Percentiles rank a stretch among this genome's conserved stretches.
Conservation (phyloP, 371 early-diverging fungal genomes). For the Lichtheimia hyalospora region DNA sequence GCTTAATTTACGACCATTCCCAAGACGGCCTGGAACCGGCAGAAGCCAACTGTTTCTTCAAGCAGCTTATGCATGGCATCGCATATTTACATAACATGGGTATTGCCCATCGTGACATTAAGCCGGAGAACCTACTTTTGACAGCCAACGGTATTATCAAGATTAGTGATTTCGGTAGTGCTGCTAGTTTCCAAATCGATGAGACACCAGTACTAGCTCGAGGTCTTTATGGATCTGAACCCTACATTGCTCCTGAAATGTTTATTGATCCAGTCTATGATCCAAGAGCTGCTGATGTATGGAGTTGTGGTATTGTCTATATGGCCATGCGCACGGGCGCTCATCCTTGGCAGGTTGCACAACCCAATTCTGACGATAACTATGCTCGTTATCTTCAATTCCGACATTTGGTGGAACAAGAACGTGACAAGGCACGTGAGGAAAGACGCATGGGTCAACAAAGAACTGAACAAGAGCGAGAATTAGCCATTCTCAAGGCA, state of each 20-base stretch:
- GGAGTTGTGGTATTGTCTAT: conserved; percentile 39
- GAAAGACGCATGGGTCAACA: conserved; percentile 13
- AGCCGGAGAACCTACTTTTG: conserved; percentile 82
- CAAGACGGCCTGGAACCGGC: conserved; percentile 51
- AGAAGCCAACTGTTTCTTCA: conserved; percentile 54
- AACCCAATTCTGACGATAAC: conserved; percentile 17
- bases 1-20: conserved; percentile 44
- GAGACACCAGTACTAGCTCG: background rate
- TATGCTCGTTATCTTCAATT: conserved; percentile 28
- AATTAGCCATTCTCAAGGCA: conserved; percentile 16
- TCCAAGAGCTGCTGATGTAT: conserved; percentile 36
- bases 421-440: conserved; percentile 27
- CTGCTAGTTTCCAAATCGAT: conserved; percentile 31
- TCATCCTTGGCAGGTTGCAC: conserved; percentile 35
- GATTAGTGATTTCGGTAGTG: conserved; percentile 84
- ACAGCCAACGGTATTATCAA: conserved; percentile 77
- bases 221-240: conserved; percentile 58
- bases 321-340: conserved; percentile 35
- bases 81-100: conserved; percentile 64
- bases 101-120: conserved; percentile 76
- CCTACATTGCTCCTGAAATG: conserved; percentile 61
- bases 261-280: conserved; percentile 27
- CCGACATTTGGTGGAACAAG: conserved; percentile 37
- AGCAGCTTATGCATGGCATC: conserved; percentile 69
- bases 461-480: background rate